These are phyloP conservation scores for Penstemon newberryi DNA, from an alignment of 257 asterid species.

Conservation along the genomic window DNA sequence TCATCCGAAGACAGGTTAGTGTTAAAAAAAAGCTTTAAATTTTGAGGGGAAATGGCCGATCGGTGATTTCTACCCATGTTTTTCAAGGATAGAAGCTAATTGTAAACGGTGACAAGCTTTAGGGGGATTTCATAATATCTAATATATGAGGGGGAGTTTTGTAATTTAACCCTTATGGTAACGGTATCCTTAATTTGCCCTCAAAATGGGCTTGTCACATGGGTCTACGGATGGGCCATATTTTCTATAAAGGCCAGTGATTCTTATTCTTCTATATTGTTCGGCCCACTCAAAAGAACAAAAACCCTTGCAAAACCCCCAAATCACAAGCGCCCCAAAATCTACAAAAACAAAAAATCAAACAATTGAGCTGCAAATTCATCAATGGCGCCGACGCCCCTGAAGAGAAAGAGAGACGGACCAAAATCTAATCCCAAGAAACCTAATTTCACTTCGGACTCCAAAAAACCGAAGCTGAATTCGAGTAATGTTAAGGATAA, in stretches of 20 bases:
- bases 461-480: conserved; percentile 41
- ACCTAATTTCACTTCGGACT: conserved; percentile 33
- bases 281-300: neutral
- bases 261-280: no score
- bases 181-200: no score
- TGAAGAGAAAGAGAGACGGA: conserved; percentile 65
- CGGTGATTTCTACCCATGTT: no score
- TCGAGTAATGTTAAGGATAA: conserved; percentile 36
- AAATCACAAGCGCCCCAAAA: neutral
- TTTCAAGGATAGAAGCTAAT: no score
- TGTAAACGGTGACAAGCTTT: no score
- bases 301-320: neutral
- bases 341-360: conserved; percentile 13
- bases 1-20: conserved; percentile 73
- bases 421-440: conserved; percentile 36
- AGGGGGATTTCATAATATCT: no score
- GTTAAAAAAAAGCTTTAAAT: neutral
- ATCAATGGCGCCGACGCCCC: conserved; percentile 68
- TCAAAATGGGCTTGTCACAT: no score
- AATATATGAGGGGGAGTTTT: no score
- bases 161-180: no score
- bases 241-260: no score
- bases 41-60: no score
- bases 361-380: conserved; percentile 20
- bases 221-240: no score